Conservation (phyloP, 2,329 filamentous ascomycete genomes). For the Ophiostoma pallidulum region DNA sequence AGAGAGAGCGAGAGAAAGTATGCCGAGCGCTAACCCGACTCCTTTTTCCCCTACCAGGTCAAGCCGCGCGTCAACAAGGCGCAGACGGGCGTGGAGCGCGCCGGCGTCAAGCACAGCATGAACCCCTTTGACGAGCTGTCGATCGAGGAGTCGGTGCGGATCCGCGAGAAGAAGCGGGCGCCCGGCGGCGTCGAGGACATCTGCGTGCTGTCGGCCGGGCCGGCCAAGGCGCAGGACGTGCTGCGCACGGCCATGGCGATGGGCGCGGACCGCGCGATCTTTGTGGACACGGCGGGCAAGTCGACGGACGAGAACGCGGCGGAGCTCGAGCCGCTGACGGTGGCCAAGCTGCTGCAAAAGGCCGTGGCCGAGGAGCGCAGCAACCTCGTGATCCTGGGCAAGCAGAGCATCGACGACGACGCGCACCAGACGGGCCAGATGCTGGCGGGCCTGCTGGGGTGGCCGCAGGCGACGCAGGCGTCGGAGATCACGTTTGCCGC, state of each 20-base stretch:
- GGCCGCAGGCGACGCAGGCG: conserved; percentile 92
- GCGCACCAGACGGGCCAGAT: conserved; percentile 95
- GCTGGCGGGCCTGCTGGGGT: conserved; percentile 83
- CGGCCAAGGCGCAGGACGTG: conserved; percentile 76
- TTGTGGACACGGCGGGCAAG: conserved; percentile 59
- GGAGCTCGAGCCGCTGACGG: conserved; percentile 77
- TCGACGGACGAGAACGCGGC: conserved; percentile 65
- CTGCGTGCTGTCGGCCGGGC: conserved; percentile 78
- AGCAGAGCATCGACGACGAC: conserved; percentile 98
- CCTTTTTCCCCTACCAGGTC: conserved; percentile 40
- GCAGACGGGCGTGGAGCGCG: conserved; percentile 81
- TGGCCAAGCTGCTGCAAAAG: conserved; percentile 79
- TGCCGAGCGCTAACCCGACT: neutral
- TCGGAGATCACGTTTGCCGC: conserved; percentile 69
- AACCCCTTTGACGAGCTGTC: conserved; percentile 99
- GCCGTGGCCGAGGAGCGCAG: conserved; percentile 75
- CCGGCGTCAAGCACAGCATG: conserved; percentile 93
- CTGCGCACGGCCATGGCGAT: conserved; percentile 97
- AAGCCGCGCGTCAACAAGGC: conserved; percentile 61
- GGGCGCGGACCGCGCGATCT: conserved; percentile 87
- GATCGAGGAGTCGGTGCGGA: conserved; percentile 88
- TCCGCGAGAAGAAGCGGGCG: conserved; percentile 75
- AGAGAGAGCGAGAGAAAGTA: neutral
- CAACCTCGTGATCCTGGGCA: conserved; percentile 89
- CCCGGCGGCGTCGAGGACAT: conserved; percentile 79